Conservation (phyloP, 176 grass and related monocot species). For the Hordeum marinum region DNA sequence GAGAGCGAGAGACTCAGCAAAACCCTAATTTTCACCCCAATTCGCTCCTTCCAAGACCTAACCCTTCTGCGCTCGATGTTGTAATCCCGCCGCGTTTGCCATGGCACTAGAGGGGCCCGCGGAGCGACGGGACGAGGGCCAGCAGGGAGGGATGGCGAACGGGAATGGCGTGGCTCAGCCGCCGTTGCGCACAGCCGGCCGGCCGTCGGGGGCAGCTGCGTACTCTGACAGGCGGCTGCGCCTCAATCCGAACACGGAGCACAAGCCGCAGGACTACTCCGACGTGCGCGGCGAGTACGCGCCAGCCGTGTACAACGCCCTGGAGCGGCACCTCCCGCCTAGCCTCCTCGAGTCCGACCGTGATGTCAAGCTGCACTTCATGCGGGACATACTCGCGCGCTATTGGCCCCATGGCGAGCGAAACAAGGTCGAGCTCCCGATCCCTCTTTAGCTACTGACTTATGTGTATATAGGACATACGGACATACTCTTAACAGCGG, state of each 20-base stretch:
- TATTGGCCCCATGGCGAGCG: conserved; percentile 81
- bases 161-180: conserved; percentile 43
- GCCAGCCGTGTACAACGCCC: conserved; percentile 60
- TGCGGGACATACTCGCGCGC: conserved; percentile 57
- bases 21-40: background rate
- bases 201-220: background rate
- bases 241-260: conserved; percentile 64
- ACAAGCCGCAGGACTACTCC: conserved; percentile 55
- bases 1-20: background rate
- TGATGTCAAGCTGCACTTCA: conserved; percentile 55
- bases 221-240: conserved; percentile 54
- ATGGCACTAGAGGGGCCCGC: conserved; percentile 55
- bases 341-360: conserved; percentile 63
- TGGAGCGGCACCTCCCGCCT: conserved; percentile 74
- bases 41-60: conserved; percentile 13
- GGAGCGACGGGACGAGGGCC: conserved; percentile 47
- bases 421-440: conserved; percentile 41
- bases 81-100: conserved; percentile 7
- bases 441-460: background rate
- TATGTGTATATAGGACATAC: background rate
- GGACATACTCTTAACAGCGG: background rate
- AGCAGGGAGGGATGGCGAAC: conserved; percentile 28
- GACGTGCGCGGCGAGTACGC: conserved; percentile 65
- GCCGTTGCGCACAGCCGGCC: background rate
- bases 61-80: conserved; percentile 17